Evolutionary conservation across 805 yeast species (phyloP).

Genomic region (Schwanniomyces yamadae): DNA sequence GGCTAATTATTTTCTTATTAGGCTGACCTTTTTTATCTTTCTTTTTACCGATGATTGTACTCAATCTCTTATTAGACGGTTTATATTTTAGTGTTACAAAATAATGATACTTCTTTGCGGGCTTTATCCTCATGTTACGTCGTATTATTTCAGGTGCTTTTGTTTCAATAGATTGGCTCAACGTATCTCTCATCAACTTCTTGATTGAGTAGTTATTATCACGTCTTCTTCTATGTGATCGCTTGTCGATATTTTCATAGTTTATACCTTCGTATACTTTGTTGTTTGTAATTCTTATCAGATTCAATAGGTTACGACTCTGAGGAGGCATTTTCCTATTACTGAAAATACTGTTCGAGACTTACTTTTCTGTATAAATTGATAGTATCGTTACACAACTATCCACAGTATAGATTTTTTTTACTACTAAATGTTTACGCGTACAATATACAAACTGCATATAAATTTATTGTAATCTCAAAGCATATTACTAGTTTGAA

Average conservation of each 20-base stretch:
- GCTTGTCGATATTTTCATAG: conserved; percentile 17
- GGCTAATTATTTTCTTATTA: no score
- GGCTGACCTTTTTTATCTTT: neutral
- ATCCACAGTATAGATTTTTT: conserved; percentile 3
- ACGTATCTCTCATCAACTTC: conserved; percentile 17
- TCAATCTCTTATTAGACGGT: neutral
- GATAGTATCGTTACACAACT: no score
- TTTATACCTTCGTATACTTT: conserved; percentile 23
- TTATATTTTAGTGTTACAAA: conserved; percentile 7
- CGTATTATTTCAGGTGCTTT: neutral
- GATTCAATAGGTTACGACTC: conserved; percentile 21
- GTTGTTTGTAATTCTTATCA: conserved; percentile 30
- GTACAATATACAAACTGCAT: neutral
- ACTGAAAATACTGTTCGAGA: no score
- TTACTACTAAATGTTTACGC: conserved; percentile 3
- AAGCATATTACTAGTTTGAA: no score
- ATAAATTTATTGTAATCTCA: no score
- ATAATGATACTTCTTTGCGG: neutral
- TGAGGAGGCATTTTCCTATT: conserved; percentile 8
- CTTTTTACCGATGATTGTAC: neutral
- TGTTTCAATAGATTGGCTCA: conserved; percentile 4
- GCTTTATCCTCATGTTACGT: conserved; percentile 2
- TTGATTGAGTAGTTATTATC: conserved; percentile 17
- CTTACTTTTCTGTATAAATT: no score
- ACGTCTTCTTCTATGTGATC: conserved; percentile 20